Conservation (phyloP, 208 protist species). For the Leptomonas pyrrhocoris region DNA sequence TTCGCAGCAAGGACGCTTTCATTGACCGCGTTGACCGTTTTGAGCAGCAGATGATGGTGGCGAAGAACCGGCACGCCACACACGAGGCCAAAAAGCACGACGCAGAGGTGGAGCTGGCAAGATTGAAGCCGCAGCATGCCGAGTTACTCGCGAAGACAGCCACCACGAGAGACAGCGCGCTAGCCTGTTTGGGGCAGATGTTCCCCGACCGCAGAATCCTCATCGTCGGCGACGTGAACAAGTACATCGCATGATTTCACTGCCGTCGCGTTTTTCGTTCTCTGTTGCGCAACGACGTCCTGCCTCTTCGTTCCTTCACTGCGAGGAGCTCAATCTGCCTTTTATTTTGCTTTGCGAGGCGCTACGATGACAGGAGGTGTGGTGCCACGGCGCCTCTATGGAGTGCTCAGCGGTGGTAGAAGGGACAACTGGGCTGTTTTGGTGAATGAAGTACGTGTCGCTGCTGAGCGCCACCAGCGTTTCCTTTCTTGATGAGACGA, state of each 20-base stretch:
- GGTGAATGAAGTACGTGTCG: too few relatives aligned
- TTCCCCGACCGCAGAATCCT: conserved; percentile 60
- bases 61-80: conserved; percentile 27
- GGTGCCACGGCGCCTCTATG: too few relatives aligned
- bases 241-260: conserved; percentile 39
- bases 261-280: not conserved
- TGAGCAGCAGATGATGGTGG: conserved; percentile 43
- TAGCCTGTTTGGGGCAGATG: conserved; percentile 50
- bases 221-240: conserved; percentile 83
- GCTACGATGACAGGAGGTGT: too few relatives aligned
- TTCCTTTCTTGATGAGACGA: not conserved
- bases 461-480: not conserved
- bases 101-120: conserved; percentile 39
- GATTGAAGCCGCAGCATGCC: conserved; percentile 43
- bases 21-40: conserved; percentile 52
- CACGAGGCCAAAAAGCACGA: conserved; percentile 50
- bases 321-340: too few relatives aligned
- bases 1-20: conserved; percentile 37
- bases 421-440: too few relatives aligned
- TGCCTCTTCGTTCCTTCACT: too few relatives aligned
- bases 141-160: conserved; percentile 27
- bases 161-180: conserved; percentile 41
- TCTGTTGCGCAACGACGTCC: not conserved
- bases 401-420: too few relatives aligned
- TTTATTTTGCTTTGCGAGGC: too few relatives aligned